Percentiles rank a stretch among this genome's conserved stretches.
Evolutionary conservation across 1,139 yeast species (phyloP).

Genomic region (Tardiomyces blankii): DNA sequence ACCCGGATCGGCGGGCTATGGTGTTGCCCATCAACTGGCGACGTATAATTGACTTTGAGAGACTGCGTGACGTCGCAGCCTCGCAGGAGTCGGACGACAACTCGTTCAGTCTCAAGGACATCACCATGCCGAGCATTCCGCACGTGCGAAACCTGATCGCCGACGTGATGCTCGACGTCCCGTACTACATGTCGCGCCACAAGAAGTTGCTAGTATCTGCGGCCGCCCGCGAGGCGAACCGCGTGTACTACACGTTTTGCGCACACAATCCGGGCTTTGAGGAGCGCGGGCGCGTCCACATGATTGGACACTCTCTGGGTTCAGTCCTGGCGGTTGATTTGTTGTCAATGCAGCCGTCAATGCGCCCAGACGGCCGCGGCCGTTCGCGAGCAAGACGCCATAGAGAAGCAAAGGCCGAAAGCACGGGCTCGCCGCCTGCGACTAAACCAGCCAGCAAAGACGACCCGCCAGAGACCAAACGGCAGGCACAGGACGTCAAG

Average conservation of each 20-base stretch:
- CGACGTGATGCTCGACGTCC: constrained; percentile 76
- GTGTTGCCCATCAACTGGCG: constrained; percentile 34
- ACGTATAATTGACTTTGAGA: constrained; percentile 23
- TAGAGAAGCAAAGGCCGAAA: too few species aligned
- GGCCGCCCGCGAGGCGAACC: constrained; percentile 61
- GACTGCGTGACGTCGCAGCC: constrained; percentile 10
- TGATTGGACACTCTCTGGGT: constrained; percentile 88
- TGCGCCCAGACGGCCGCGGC: background rate
- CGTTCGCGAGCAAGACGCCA: background rate
- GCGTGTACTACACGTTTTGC: constrained; percentile 46
- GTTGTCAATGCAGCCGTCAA: constrained; percentile 44
- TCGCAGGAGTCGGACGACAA: constrained; percentile 14
- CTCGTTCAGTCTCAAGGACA: constrained; percentile 56
- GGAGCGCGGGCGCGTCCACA: constrained; percentile 52
- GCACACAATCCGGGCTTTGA: constrained; percentile 56
- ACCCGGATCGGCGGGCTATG: constrained; percentile 17
- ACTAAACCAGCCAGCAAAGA: constrained; percentile 1
- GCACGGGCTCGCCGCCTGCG: too few species aligned
- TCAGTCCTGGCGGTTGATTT: constrained; percentile 78
- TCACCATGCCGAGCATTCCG: constrained; percentile 72
- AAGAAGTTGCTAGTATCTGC: constrained; percentile 49
- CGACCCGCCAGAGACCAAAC: constrained; percentile 3
- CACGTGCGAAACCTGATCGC: constrained; percentile 71
- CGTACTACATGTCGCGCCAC: constrained; percentile 75
- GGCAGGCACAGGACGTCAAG: too few species aligned